These are phyloP conservation scores for Lactarius hengduanensis DNA, from an alignment of 768 basidiomycete species.

Conservation along the genomic window DNA sequence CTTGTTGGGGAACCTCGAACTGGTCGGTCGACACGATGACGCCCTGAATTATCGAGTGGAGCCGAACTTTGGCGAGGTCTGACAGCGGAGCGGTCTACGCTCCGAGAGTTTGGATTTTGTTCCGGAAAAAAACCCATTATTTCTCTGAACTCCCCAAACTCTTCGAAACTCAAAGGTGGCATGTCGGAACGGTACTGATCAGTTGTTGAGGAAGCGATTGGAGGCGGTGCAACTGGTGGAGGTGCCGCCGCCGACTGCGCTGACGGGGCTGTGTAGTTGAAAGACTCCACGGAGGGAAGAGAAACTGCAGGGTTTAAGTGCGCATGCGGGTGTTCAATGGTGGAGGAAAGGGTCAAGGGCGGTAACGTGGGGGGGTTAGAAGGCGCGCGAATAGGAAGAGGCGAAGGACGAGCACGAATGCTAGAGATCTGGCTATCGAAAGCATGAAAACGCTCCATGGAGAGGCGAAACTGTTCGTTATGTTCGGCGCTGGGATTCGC, in stretches of 20 bases:
- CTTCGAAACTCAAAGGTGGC: constrained; percentile 17
- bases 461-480: constrained; percentile 29
- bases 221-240: constrained; percentile 4
- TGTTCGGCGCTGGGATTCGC: constrained; percentile 7
- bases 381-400: constrained; percentile 18
- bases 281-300: constrained; percentile 21
- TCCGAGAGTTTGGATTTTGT: constrained; percentile 13
- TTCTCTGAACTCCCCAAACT: constrained; percentile 20
- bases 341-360: constrained; percentile 26
- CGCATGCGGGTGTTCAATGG: constrained; percentile 15
- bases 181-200: constrained; percentile 17
- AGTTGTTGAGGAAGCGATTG: constrained; percentile 5
- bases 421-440: constrained; percentile 30
- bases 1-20: constrained; percentile 13
- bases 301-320: constrained; percentile 11
- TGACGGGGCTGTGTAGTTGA: constrained; percentile 4
- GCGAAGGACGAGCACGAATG: constrained; percentile 23
- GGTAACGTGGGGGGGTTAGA: constrained; percentile 23
- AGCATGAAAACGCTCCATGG: constrained; percentile 30
- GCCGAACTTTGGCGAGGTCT: constrained; percentile 19
- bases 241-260: constrained; percentile 3
- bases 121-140: constrained; percentile 20
- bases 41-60: constrained; percentile 11
- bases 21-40: constrained; percentile 5
- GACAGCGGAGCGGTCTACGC: constrained; percentile 6